Base-by-base conservation (phyloP, 1,139 yeast species). In the Debaryomyces psychrophilus region DNA sequence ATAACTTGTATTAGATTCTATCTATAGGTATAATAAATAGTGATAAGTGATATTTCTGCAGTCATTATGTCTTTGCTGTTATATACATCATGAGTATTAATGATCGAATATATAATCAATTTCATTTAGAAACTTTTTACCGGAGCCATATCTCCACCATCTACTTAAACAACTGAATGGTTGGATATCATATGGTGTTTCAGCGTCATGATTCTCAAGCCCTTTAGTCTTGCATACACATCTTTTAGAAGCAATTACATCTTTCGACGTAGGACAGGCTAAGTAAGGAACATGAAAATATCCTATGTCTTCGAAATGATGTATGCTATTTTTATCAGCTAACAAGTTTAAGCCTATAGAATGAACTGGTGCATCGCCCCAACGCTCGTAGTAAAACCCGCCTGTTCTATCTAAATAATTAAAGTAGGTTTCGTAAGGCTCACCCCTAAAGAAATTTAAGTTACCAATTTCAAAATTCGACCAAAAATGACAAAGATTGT, bases 341-440 rank as follows among this genome's bases (percentile, higher is more conserved):
- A 93, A 67, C 29, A 92, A 64, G 1, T 84, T 68, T 4, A 85
- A 80, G 0, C 83, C 98, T 28, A 92, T 78, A 0, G 96, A 77
- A 64, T 93, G 98, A 5, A 93, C 96, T 0, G 99, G 98, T 0
- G 98, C 98, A 68, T 93, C 99, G 3, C 99, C 99, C 99, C 98
- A 93, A 54, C 99, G 73, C 65, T 87, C 95, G 61, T 90, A 90
- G 63, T 87, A 87, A 59, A 92, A 90, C 0, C 97, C 97, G 1
- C 96, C 96, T 0, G 83, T 67, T 40, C 71, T 52, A 59, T 90
- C 95, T 46, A 92, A 70, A 62, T 74, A 77, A 15, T 87, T 75
- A 60, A 92, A 90, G 62, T 70, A 90, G n/a, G 74, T 76, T 29
- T 77, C 65, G 64, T 92, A 92, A 15, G 74, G 81, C 44, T 85